Evolutionary conservation across 1,284 basidiomycete genomes (phyloP).

Genomic region (Fomitiporia mediterranea): DNA sequence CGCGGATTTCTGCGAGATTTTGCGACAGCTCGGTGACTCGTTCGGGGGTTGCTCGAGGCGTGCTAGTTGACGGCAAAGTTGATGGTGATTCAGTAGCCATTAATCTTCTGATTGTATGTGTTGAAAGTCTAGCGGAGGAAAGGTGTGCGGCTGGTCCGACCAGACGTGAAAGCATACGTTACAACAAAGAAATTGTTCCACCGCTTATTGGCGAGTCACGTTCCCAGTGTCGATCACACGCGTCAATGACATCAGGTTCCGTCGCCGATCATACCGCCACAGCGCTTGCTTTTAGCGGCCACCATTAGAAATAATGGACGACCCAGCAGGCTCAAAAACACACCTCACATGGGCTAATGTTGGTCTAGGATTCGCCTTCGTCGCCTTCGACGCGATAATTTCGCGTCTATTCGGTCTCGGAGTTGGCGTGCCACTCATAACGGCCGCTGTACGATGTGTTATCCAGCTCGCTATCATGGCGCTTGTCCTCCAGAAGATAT

Average conservation of each 20-base stretch:
- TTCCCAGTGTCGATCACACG: no score
- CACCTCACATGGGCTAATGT: constrained; percentile 67
- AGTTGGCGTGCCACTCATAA: constrained; percentile 62
- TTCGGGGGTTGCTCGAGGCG: constrained; percentile 21
- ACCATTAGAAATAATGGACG: constrained; percentile 23
- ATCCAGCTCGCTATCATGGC: constrained; percentile 73
- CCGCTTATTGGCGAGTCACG: no score
- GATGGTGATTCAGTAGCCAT: not conserved
- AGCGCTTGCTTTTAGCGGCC: no score
- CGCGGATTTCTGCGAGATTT: constrained; percentile 46
- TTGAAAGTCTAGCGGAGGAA: no score
- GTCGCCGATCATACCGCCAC: no score
- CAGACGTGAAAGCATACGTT: no score
- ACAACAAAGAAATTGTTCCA: no score
- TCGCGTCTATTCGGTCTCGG: constrained; percentile 64
- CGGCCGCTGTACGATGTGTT: constrained; percentile 69
- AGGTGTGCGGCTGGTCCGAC: no score
- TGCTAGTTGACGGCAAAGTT: no score
- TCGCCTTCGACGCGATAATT: constrained; percentile 58
- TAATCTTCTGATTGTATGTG: not conserved
- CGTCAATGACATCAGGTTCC: no score
- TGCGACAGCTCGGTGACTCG: constrained; percentile 47
- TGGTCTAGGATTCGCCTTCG: constrained; percentile 66
- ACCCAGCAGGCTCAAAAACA: constrained; percentile 19
- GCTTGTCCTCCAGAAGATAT: constrained; percentile 65